Evolutionary conservation across 2,329 filamentous ascomycete genomes (phyloP).

Genomic region (Sporothrix brasiliensis): DNA sequence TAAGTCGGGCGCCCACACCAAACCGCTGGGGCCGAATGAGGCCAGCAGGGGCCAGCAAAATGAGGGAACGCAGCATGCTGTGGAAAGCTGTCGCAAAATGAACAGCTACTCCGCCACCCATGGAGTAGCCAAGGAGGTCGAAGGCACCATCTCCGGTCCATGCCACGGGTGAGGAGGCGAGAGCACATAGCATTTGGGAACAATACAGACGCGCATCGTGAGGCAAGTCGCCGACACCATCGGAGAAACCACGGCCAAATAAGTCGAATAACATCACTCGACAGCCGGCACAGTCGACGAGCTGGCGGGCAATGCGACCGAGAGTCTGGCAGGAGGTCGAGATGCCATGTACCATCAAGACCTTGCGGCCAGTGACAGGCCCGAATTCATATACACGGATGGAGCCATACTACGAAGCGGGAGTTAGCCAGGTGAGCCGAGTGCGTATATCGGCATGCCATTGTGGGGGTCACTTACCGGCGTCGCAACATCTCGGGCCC

Average conservation of each 20-base stretch:
- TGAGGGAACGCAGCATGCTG: conserved; percentile 66
- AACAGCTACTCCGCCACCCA: conserved; percentile 77
- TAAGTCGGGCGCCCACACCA: conserved; percentile 51
- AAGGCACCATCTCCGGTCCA: conserved; percentile 66
- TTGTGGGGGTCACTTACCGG: conserved; percentile 50
- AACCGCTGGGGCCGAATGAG: conserved; percentile 64
- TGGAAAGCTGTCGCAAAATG: conserved; percentile 76
- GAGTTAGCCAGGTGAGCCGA: background rate
- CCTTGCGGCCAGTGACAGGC: conserved; percentile 69
- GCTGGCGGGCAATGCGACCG: conserved; percentile 64
- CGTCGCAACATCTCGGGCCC: conserved; percentile 71
- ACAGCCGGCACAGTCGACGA: conserved; percentile 67
- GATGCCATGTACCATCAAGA: conserved; percentile 81
- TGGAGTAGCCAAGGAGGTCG: conserved; percentile 74
- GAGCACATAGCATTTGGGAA: conserved; percentile 69
- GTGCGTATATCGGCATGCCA: background rate
- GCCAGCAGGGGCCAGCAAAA: conserved; percentile 79
- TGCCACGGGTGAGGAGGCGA: conserved; percentile 68
- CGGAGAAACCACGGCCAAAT: conserved; percentile 69
- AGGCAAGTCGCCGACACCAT: conserved; percentile 65
- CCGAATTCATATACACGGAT: conserved; percentile 84
- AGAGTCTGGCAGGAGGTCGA: conserved; percentile 79
- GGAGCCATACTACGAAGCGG: conserved; percentile 61
- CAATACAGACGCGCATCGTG: conserved; percentile 76
- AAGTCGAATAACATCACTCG: conserved; percentile 81